These are phyloP conservation scores for Oryza meyeriana DNA, from an alignment of 176 grass and related monocot species.

Conservation along the genomic window DNA sequence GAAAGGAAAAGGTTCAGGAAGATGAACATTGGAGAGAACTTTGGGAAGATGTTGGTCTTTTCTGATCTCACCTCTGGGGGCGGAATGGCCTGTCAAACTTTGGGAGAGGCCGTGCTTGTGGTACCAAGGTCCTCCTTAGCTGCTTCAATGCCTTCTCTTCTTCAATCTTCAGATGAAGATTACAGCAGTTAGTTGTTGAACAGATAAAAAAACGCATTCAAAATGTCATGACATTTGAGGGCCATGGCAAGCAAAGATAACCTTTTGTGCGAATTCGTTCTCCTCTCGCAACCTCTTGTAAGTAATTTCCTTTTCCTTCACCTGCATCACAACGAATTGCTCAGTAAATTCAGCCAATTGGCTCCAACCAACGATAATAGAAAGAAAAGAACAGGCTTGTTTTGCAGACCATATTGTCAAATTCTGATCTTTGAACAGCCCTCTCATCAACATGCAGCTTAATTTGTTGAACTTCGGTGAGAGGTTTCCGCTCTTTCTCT, in stretches of 20 bases:
- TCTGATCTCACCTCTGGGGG: constrained; percentile 64
- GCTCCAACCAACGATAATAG: not conserved
- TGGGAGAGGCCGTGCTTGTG: constrained; percentile 75
- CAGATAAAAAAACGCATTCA: not conserved
- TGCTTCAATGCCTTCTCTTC: constrained; percentile 97
- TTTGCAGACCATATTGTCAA: constrained; percentile 64
- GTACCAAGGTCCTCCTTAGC: constrained; percentile 82
- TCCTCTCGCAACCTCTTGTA: constrained; percentile 93
- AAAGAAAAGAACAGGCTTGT: not conserved
- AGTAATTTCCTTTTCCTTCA: constrained; percentile 80
- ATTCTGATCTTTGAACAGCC: constrained; percentile 76
- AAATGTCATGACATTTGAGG: not conserved
- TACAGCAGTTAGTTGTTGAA: not conserved
- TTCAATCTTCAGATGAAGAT: constrained; percentile 63
- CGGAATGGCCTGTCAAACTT: constrained; percentile 85
- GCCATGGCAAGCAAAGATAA: constrained; percentile 13
- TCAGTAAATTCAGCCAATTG: not conserved
- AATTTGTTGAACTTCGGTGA: constrained; percentile 86
- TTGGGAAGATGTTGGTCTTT: not conserved
- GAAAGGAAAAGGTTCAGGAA: not conserved
- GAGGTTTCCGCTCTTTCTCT: constrained; percentile 75
- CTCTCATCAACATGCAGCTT: constrained; percentile 73
- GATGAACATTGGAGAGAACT: not conserved
- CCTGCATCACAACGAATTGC: constrained; percentile 33
- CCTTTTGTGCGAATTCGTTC: constrained; percentile 72